Evolutionary conservation across 305 asterid species (phyloP).

Genomic region (Fraxinus floribunda): DNA sequence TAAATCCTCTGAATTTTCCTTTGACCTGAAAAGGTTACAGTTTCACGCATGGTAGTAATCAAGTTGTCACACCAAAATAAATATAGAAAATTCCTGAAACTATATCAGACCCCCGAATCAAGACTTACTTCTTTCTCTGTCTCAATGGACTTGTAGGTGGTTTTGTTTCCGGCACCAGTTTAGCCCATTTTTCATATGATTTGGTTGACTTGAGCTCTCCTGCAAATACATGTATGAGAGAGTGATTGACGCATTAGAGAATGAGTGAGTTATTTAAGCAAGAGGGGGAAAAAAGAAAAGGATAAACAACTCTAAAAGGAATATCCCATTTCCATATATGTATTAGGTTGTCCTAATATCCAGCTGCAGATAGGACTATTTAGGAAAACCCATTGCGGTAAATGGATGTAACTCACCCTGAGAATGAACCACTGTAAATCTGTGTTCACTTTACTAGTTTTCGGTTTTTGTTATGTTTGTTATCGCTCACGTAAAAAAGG

Average conservation of each 20-base stretch:
- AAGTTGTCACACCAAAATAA: neutral
- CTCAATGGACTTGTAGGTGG: conserved; percentile 76
- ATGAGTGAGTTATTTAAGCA: neutral
- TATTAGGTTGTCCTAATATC: neutral
- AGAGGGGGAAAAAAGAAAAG: neutral
- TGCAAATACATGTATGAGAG: conserved; percentile 20
- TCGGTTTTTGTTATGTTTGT: neutral
- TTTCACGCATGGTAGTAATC: conserved; percentile 9
- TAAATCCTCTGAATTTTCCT: conserved; percentile 58
- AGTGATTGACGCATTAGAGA: neutral
- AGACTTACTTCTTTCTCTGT: conserved; percentile 58
- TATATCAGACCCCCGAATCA: neutral
- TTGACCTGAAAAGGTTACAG: conserved; percentile 37
- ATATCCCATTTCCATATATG: neutral
- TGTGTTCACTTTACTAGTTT: neutral
- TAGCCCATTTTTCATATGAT: conserved; percentile 72
- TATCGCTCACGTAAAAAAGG: neutral
- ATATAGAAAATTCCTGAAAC: neutral
- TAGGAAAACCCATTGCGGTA: neutral
- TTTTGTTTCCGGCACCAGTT: conserved; percentile 65
- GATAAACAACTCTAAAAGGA: neutral
- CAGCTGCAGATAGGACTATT: neutral
- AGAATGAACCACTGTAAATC: neutral
- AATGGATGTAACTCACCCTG: neutral
- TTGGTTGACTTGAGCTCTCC: conserved; percentile 67